Percentiles rank a stretch among this genome's conserved stretches.
Conservation (phyloP, 306 rosid genomes). For the Casuarina equisetifolia region DNA sequence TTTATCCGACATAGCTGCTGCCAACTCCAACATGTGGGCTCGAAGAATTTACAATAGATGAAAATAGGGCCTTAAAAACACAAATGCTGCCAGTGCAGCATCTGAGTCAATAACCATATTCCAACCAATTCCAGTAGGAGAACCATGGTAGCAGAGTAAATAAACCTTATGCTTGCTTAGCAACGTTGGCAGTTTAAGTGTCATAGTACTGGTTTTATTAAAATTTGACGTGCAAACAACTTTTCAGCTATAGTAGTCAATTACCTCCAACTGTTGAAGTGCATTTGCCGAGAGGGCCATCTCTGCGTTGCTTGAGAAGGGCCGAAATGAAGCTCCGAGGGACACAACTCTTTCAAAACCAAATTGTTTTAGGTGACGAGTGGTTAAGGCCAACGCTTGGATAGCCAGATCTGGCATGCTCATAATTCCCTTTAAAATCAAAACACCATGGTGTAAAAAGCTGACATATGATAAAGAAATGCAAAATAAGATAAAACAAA, state of each 20-base stretch:
- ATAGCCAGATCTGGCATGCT: slow-evolving; percentile 74
- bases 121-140: background rate
- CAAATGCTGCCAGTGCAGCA: background rate
- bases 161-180: background rate
- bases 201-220: slow-evolving; percentile 9
- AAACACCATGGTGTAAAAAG: slow-evolving; percentile 16
- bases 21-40: background rate
- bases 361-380: slow-evolving; percentile 76
- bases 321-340: slow-evolving; percentile 77
- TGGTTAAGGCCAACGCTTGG: slow-evolving; percentile 82
- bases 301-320: slow-evolving; percentile 70
- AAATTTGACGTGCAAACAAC: slow-evolving; percentile 17
- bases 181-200: background rate
- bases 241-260: slow-evolving; percentile 1
- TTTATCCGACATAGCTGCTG: background rate
- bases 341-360: slow-evolving; percentile 76
- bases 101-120: background rate
- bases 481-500: background rate
- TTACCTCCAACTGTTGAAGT: slow-evolving; percentile 92
- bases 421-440: slow-evolving; percentile 63
- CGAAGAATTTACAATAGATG: background rate
- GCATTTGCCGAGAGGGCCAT: slow-evolving; percentile 89
- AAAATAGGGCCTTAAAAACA: background rate
- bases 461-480: slow-evolving; percentile 9
- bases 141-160: background rate